Evolutionary conservation across 176 grass and related monocot species (phyloP), one percentile per base, ranked within the genome.

Genomic region (Oryza australiensis): DNA sequence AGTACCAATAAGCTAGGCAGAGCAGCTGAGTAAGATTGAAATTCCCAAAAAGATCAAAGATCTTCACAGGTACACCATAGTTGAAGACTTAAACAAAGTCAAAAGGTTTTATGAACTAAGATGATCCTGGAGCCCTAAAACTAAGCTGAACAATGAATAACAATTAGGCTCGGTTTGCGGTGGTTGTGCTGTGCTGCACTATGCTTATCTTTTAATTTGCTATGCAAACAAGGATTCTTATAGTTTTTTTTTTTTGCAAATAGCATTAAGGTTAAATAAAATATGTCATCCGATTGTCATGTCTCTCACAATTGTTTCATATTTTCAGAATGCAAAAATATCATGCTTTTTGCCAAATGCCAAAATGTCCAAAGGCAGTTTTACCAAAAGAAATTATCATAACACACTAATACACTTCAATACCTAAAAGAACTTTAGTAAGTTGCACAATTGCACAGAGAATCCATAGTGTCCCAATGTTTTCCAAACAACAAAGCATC

Each of bases 31-130:
- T 20, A 53, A 20, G 49, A 53, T 20, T 53, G 16, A 20, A 53
- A 63, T 62, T 20, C 57, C 65, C 11, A 1, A 41, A 33, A 49
- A 8, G 33, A 66, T n/a, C 16, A 40, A 26, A 76, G 5, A 64
- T 57, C 82, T n/a, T 84, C 45, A 28, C 23, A 68, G 24, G 12
- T 76, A 67, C 16, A 24, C 42, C 38, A 60, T 29, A 53, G 26
- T 73, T 82, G 26, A 32, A 82, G 53, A 73, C 68, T 64, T 82
- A 18, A 32, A 82, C 69, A 73, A 46, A 42, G 26, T 45, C 49
- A 71, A 64, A 80, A 33, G 34, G 38, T 74, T 65, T 55, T 55
- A 70, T 27, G 33, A 64, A 24, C 28, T 74, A 82, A 28, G 63
- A 43, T 75, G 81, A 27, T 20, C 32, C 34, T 29, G 43, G 22